Evolutionary conservation across 129 eudicot genomes (phyloP), one percentile per base, ranked within the genome.

Genomic region (Heracleum sosnowskyi): DNA sequence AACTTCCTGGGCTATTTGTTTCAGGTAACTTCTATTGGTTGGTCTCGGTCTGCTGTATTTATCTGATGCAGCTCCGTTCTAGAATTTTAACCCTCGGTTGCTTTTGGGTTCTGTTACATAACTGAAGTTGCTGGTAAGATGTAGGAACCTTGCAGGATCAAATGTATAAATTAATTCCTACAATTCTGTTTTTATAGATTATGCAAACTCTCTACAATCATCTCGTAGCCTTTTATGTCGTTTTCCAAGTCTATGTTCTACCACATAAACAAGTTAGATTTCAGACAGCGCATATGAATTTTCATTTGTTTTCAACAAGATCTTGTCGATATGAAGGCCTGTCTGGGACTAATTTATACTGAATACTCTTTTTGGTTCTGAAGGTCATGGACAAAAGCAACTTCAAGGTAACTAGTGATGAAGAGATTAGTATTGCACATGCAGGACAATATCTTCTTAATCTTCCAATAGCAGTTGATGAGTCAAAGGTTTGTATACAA

Each of bases 381-480:
- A 83, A 90, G 98, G 86, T 93, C 28, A 91, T 93, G 98, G 97
- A 93, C 18, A 93, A 93, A 85, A 93, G 98, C 89, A 91, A 93
- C 79, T 93, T 93, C 47, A 93, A 94, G 82, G 83, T 94, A 29
- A 90, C 89, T 39, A 88, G 90, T 7, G 83, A 94, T 75, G 98
- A 94, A 53, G 98, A 94, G 86, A 88, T 89, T 85, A 97, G 87
- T 7, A 82, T 94, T 81, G 98, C 98, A 70, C 96, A 86, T 45
- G 85, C 93, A 0, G 98, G 96, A 57, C 93, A 94, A 79, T 94
- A 94, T 89, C 97, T 94, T 75, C 83, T 94, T 74, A 91, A 94
- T 85, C 98, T 94, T 85, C 98, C 98, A 35, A 94, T 94, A 72
- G 69, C 87, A 73, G 98, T 94, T 29, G 98, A 94, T 74, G 98